Percentiles rank a stretch among this genome's conserved stretches.
phyloP scores from a whole-genome alignment of 1,139 yeast genomes.

The Yamadazyma dendronema region DNA sequence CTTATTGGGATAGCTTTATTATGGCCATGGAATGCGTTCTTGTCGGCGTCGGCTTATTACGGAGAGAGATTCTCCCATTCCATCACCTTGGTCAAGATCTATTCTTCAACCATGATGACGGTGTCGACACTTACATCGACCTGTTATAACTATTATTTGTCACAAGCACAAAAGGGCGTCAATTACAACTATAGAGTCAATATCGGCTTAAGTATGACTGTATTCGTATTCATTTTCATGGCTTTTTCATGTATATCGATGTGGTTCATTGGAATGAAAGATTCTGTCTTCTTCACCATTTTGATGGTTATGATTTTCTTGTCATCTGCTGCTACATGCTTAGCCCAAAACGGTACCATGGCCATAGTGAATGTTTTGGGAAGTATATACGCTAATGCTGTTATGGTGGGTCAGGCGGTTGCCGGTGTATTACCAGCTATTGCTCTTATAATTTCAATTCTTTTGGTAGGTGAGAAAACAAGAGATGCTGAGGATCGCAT shows the following conservation, averaged over 20 bases:
- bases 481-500: constrained; percentile 20
- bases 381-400: constrained; percentile 76
- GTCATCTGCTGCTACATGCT: constrained; percentile 65
- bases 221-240: constrained; percentile 51
- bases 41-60: constrained; percentile 84
- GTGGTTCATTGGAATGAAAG: constrained; percentile 36
- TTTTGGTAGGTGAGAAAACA: constrained; percentile 38
- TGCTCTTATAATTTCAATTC: constrained; percentile 62
- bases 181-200: constrained; percentile 60
- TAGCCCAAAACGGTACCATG: constrained; percentile 87
- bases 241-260: constrained; percentile 51
- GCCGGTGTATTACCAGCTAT: constrained; percentile 90
- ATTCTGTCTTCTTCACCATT: constrained; percentile 39
- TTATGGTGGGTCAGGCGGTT: constrained; percentile 92
- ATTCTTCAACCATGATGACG: constrained; percentile 87
- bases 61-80: constrained; percentile 57
- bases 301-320: constrained; percentile 58
- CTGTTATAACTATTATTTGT: constrained; percentile 57
- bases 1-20: constrained; percentile 73
- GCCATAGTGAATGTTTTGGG: constrained; percentile 83
- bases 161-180: constrained; percentile 64
- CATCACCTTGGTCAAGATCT: constrained; percentile 55
- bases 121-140: constrained; percentile 76
- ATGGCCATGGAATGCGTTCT: constrained; percentile 97
- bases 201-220: constrained; percentile 57